Percentiles rank a stretch among this genome's conserved stretches.
phyloP scores from a whole-genome alignment of 2,329 filamentous ascomycete species.

The Xylaria polymorpha region DNA sequence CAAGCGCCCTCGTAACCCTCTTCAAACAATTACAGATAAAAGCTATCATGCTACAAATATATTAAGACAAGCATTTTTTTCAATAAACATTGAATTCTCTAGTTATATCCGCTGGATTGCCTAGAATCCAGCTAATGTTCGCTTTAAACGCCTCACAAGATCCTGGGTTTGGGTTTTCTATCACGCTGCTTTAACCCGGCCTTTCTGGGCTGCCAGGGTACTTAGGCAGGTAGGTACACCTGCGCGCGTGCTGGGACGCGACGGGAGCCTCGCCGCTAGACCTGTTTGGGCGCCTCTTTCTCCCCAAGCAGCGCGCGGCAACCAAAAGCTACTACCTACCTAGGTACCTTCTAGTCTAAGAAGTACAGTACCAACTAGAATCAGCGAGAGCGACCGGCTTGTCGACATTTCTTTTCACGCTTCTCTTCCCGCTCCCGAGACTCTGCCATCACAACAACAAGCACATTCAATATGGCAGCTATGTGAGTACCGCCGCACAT shows the following conservation, averaged over 20 bases:
- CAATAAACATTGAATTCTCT: too few species aligned
- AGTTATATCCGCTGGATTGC: too few species aligned
- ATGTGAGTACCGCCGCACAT: constrained; percentile 41
- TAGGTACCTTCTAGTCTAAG: too few species aligned
- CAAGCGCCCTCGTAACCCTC: too few species aligned
- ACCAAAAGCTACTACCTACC: constrained; percentile 13
- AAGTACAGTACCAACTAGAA: neutral
- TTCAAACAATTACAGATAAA: too few species aligned
- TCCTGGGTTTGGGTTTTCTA: too few species aligned
- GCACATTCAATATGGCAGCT: constrained; percentile 44
- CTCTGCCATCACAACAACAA: constrained; percentile 16
- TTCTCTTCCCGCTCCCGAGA: constrained; percentile 14
- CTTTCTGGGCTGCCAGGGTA: too few species aligned
- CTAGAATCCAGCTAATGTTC: too few species aligned
- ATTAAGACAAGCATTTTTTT: too few species aligned
- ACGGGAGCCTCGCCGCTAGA: constrained; percentile 26
- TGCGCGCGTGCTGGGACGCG: constrained; percentile 37
- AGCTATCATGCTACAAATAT: too few species aligned
- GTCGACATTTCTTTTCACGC: constrained; percentile 14
- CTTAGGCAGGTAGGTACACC: neutral
- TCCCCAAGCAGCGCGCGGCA: constrained; percentile 11
- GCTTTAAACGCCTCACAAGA: too few species aligned
- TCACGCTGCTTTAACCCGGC: too few species aligned
- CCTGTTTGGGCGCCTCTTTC: constrained; percentile 29
- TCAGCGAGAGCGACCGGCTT: neutral